A percentile compares a stretch with the other conserved stretches of the same genome.
phyloP scores from a whole-genome alignment of 2,329 filamentous ascomycete genomes.

The Aspergillus sp. region DNA sequence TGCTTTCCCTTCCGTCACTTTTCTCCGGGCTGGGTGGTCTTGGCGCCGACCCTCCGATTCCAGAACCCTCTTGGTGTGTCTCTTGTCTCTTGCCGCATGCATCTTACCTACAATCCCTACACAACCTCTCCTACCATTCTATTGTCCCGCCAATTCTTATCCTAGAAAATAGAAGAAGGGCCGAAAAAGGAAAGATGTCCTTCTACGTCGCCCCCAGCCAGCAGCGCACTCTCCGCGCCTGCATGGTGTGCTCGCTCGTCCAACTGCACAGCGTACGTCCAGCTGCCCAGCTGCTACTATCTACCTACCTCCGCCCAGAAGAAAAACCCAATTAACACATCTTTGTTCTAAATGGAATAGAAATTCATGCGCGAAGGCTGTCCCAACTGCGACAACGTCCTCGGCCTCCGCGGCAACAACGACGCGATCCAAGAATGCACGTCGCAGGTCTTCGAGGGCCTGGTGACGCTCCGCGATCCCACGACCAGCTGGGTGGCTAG shows the following conservation, averaged over 20 bases:
- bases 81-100: background rate
- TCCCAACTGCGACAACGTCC: conserved; percentile 93
- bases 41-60: conserved; percentile 29
- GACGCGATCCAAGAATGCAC: conserved; percentile 92
- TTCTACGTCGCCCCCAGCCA: conserved; percentile 74
- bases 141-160: background rate
- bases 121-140: background rate
- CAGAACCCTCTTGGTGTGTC: conserved; percentile 27
- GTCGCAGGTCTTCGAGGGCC: conserved; percentile 90
- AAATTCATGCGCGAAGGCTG: conserved; percentile 84
- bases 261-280: conserved; percentile 68
- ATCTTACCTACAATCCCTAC: background rate
- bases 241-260: conserved; percentile 97
- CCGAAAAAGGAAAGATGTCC: conserved; percentile 35
- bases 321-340: too few species aligned
- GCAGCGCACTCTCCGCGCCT: conserved; percentile 86
- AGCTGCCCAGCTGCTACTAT: too few species aligned
- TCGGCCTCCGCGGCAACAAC: conserved; percentile 74
- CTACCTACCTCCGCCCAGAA: background rate
- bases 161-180: too few species aligned
- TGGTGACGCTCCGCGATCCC: conserved; percentile 85
- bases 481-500: conserved; percentile 88
- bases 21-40: conserved; percentile 25
- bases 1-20: conserved; percentile 11
- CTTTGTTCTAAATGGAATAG: too few species aligned